Evolutionary conservation across 495 filamentous ascomycete genomes (phyloP).

Genomic region (Neurospora intermedia): DNA sequence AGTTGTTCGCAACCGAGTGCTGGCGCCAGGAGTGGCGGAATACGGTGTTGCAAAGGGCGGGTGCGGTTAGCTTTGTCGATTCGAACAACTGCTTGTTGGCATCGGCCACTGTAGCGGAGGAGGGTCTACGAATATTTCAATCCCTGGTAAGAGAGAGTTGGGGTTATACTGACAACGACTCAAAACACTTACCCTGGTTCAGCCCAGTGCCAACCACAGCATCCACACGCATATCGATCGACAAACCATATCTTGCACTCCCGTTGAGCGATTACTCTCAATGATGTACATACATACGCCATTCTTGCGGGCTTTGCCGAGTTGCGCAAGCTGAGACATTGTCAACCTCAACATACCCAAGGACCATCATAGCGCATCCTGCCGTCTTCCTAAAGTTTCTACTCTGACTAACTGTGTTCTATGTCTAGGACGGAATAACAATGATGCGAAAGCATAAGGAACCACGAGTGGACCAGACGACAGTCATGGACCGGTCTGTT

Average conservation of each 20-base stretch:
- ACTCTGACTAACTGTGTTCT: background rate
- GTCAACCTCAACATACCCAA: background rate
- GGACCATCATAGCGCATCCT: background rate
- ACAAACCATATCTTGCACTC: background rate
- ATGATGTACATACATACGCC: background rate
- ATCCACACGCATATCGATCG: background rate
- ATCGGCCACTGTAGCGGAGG: background rate
- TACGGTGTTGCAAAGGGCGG: background rate
- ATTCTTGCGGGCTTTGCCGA: background rate
- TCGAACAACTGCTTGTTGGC: background rate
- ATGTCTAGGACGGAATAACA: background rate
- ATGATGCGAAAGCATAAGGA: background rate
- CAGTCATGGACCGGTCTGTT: background rate
- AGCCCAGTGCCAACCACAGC: background rate
- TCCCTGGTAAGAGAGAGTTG: background rate
- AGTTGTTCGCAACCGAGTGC: background rate
- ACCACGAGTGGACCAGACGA: background rate
- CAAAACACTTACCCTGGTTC: background rate
- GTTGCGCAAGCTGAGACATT: background rate
- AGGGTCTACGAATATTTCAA: background rate
- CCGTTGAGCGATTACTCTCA: background rate
- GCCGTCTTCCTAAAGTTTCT: background rate
- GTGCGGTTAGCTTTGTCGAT: background rate
- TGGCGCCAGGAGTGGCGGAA: background rate
- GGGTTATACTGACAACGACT: background rate